phyloP scores from a whole-genome alignment of 352 stramenopile genomes.

The Phytophthora boehmeriae region DNA sequence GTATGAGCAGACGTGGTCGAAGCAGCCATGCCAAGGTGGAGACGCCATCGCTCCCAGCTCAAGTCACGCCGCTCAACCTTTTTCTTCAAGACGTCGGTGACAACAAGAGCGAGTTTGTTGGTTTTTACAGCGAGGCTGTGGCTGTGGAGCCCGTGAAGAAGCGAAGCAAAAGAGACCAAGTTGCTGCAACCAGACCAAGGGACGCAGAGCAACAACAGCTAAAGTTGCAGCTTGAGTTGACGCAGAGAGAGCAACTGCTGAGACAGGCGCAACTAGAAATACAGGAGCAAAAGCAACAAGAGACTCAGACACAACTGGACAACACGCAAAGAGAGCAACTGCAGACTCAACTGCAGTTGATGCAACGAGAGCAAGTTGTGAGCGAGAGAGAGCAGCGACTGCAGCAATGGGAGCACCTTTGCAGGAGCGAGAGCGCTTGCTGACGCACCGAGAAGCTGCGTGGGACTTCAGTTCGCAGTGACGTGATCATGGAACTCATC shows the following conservation, averaged over 20 bases:
- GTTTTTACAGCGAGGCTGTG: not conserved
- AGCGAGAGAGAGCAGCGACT: not conserved
- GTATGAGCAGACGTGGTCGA: not conserved
- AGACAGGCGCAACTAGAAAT: not conserved
- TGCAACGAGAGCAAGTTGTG: not conserved
- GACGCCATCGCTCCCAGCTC: not conserved
- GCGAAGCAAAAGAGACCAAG: not conserved
- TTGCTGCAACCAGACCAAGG: not conserved
- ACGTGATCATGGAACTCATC: not conserved
- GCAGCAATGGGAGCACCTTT: not conserved
- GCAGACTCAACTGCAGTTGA: constrained; percentile 1
- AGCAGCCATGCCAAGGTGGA: not conserved
- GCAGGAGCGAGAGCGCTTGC: not conserved
- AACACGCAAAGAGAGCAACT: not conserved
- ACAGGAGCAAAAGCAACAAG: not conserved
- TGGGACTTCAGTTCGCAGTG: not conserved
- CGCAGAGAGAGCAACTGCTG: not conserved
- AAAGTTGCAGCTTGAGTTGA: not conserved
- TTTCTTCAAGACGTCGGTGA: not conserved
- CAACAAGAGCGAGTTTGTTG: not conserved
- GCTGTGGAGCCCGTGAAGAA: not conserved
- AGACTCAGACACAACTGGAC: not conserved
- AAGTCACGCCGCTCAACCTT: not conserved
- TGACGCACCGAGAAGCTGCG: not conserved
- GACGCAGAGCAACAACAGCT: not conserved